Evolutionary conservation across 2,329 filamentous ascomycete genomes (phyloP).

Genomic region (Cladosporium sp.): DNA sequence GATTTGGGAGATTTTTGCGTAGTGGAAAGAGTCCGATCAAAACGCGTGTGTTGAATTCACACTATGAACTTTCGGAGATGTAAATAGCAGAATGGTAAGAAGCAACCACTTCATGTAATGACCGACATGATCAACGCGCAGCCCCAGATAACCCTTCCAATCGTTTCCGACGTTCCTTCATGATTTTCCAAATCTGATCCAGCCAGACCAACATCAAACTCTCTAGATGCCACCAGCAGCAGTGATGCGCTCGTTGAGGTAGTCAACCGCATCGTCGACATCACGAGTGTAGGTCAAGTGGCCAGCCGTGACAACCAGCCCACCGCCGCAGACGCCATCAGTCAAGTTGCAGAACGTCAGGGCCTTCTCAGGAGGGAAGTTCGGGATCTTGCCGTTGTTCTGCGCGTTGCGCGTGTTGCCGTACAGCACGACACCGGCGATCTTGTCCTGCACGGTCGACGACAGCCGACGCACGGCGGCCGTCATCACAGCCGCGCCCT

Average conservation of each 20-base stretch:
- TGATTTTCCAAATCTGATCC: too few relatives aligned
- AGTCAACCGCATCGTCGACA: constrained; percentile 23
- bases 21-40: too few relatives aligned
- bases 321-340: constrained; percentile 33
- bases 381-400: constrained; percentile 30
- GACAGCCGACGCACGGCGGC: constrained; percentile 28
- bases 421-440: constrained; percentile 36
- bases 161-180: too few relatives aligned
- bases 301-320: constrained; percentile 27
- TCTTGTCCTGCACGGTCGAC: constrained; percentile 22
- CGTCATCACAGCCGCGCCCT: constrained; percentile 36
- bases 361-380: constrained; percentile 29
- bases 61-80: too few relatives aligned
- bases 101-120: too few relatives aligned
- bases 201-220: neutral
- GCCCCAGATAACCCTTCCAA: too few relatives aligned
- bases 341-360: constrained; percentile 31
- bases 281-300: constrained; percentile 29
- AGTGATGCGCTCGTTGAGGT: constrained; percentile 19
- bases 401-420: constrained; percentile 37
- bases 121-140: too few relatives aligned
- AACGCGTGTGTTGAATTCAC: too few relatives aligned
- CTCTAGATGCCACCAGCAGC: constrained; percentile 1
- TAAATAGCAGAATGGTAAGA: too few relatives aligned
- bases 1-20: too few relatives aligned